phyloP scores from a whole-genome alignment of 75 land plant species.

The Larix kaempferi region DNA sequence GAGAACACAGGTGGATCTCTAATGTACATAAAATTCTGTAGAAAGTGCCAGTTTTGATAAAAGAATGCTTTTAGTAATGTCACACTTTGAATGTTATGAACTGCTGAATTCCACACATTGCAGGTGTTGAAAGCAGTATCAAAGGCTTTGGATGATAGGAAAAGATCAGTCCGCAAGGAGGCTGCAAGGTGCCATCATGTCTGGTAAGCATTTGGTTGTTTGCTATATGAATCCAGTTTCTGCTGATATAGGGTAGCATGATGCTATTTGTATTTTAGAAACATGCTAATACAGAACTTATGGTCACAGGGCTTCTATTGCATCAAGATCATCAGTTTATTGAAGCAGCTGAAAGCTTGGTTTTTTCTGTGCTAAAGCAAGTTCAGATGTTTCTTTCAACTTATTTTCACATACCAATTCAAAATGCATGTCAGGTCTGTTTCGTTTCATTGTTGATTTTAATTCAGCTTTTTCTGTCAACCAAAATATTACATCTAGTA shows the following conservation, averaged over 20 bases:
- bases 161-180: constrained; percentile 82
- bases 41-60: not conserved
- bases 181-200: constrained; percentile 85
- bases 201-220: constrained; percentile 46
- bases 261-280: not conserved
- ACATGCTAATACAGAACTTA: not conserved
- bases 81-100: not conserved
- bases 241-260: not conserved
- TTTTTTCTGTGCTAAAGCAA: not conserved
- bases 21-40: not conserved
- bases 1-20: constrained; percentile 50
- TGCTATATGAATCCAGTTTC: not conserved
- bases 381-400: constrained; percentile 1
- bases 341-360: not conserved
- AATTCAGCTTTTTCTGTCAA: not conserved
- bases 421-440: not conserved
- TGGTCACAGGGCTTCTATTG: constrained; percentile 13
- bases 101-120: not conserved
- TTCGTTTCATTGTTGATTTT: not conserved
- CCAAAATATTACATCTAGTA: not conserved
- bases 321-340: constrained; percentile 12
- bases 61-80: not conserved
- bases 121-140: constrained; percentile 62
- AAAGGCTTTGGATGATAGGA: constrained; percentile 81
- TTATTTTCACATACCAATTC: not conserved